Evolutionary conservation across 148 eudicot genomes (phyloP).

Genomic region (Rhododendron vialii): DNA sequence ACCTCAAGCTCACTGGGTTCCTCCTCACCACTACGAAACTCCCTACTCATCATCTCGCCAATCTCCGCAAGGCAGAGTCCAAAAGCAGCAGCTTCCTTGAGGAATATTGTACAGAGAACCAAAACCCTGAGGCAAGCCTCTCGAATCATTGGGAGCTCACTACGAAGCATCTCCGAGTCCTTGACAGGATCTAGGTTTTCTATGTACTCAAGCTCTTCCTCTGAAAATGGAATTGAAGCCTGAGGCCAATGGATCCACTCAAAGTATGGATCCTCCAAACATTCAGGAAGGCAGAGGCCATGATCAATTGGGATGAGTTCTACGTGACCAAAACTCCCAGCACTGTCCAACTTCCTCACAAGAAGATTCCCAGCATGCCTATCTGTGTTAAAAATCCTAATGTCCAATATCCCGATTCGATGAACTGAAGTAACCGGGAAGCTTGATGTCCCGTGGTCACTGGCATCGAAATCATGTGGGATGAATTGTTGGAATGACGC

Average conservation of each 20-base stretch:
- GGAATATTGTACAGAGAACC: constrained; percentile 73
- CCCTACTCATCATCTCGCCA: constrained; percentile 99
- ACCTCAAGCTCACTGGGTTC: constrained; percentile 95
- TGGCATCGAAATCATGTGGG: constrained; percentile 93
- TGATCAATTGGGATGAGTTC: constrained; percentile 96
- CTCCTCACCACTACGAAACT: constrained; percentile 85
- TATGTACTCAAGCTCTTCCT: constrained; percentile 87
- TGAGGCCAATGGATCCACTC: constrained; percentile 99
- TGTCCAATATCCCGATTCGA: constrained; percentile 87
- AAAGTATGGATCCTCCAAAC: constrained; percentile 93
- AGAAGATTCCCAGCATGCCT: constrained; percentile 92
- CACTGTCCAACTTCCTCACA: constrained; percentile 73
- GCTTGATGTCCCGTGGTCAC: constrained; percentile 94
- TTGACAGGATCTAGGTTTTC: constrained; percentile 54
- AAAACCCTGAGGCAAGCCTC: constrained; percentile 87
- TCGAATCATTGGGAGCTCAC: constrained; percentile 89
- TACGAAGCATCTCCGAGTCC: constrained; percentile 71
- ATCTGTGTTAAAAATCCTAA: constrained; percentile 91
- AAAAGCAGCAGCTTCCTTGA: constrained; percentile 81
- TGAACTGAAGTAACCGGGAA: constrained; percentile 88
- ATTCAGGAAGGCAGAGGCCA: constrained; percentile 94
- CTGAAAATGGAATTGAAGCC: constrained; percentile 90
- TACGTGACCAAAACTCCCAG: constrained; percentile 76
- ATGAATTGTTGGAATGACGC: constrained; percentile 89
- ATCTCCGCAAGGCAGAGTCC: constrained; percentile 96